Evolutionary conservation across 805 yeast species (phyloP), one percentile per base, ranked within the genome.

Genomic region (Starmerella vaccinii): DNA sequence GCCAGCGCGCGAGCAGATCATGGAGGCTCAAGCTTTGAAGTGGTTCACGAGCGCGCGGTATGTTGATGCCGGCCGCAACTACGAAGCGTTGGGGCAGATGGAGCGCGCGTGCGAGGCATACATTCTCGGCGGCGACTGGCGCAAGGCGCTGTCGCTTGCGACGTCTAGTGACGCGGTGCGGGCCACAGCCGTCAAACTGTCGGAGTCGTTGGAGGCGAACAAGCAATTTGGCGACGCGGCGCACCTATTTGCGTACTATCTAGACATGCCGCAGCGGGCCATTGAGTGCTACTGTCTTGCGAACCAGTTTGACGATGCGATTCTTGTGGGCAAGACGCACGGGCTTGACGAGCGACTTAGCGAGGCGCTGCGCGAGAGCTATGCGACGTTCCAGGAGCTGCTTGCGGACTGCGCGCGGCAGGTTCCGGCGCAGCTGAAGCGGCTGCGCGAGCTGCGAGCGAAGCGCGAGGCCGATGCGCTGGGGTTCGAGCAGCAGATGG

Each of bases 341-440:
- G 54, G 35, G 15, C 66, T 85, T 12, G 77, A 75, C 41, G 62
- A 38, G 2, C 23, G 35, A 0, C 49, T 57, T 2, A 95, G 86
- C 57, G 77, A 81, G 1, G 84, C 81, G 18, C 65, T 90, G 33
- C 81, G 84, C 45, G 97, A 90, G 64, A 92, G 94, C 1, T 92
- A 88, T 67, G 95, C 94, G 57, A 71, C 76, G 0, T 72, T 88
- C 55, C 90, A 95, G 5, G 97, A 92, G 66, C 71, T 92, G 29
- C 65, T 90, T 35, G 92, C 96, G n/a, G 99, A 92, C 65, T 92
- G 97, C 70, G 80, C 78, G 59, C 78, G 83, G 15, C 99, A 92
- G 71, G 67, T 85, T 19, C 75, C 72, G 40, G 84, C 97, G 0
- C 99, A 92, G 68, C 69, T 88, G 57, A 77, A 71, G 53, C 78